Conservation (phyloP, 2,329 filamentous ascomycete species). For the Herpotrichia juniperi region DNA sequence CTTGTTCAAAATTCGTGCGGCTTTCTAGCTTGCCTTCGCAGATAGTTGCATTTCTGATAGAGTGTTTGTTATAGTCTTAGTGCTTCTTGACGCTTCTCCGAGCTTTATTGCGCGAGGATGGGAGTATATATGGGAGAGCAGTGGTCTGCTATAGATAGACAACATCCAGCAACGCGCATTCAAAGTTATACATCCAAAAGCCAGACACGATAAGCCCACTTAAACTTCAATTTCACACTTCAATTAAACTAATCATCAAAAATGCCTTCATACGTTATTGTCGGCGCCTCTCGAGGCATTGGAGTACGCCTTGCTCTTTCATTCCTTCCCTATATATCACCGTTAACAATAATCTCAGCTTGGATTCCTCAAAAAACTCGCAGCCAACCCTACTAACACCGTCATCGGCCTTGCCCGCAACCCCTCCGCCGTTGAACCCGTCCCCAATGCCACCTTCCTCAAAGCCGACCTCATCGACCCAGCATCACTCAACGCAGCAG, state of each 20-base stretch:
- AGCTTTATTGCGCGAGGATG: too few species aligned
- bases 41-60: too few species aligned
- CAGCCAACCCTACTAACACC: conserved; percentile 21
- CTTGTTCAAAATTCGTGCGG: too few species aligned
- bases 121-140: too few species aligned
- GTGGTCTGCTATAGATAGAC: too few species aligned
- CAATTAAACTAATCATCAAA: neutral
- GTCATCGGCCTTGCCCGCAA: conserved; percentile 46
- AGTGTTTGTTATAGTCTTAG: too few species aligned
- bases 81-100: too few species aligned
- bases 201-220: too few species aligned
- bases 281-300: conserved; percentile 40
- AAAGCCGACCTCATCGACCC: conserved; percentile 42
- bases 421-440: neutral
- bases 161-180: too few species aligned
- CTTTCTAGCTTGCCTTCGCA: too few species aligned
- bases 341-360: conserved; percentile 18
- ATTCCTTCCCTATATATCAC: neutral
- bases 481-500: conserved; percentile 41
- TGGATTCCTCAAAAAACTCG: conserved; percentile 30
- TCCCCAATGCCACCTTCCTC: conserved; percentile 47
- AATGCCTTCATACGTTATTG: conserved; percentile 42
- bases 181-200: too few species aligned
- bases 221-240: neutral
- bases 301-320: conserved; percentile 23